Conservation (phyloP, 345 rosid genomes). For the Carallia pectinifolia region DNA sequence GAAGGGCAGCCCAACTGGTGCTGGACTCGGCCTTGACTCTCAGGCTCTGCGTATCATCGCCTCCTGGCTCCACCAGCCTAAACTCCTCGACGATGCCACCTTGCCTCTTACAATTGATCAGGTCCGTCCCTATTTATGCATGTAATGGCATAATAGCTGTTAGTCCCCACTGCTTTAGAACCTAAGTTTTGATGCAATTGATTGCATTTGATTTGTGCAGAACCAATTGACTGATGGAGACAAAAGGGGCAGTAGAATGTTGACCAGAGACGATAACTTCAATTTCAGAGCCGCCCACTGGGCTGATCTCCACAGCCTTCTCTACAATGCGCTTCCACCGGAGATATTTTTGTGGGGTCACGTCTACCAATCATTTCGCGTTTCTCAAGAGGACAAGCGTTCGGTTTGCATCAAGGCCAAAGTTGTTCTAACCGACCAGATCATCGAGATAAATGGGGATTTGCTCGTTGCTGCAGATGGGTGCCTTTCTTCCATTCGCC, state of each 20-base stretch:
- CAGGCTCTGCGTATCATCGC: constrained; percentile 44
- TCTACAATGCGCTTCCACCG: constrained; percentile 44
- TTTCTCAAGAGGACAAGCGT: constrained; percentile 38
- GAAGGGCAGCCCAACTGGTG: constrained; percentile 72
- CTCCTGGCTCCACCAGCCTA: constrained; percentile 55
- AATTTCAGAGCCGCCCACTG: constrained; percentile 78
- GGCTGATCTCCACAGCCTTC: constrained; percentile 67
- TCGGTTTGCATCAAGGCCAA: constrained; percentile 48
- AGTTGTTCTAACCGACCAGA: constrained; percentile 41
- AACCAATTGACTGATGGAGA: constrained; percentile 50
- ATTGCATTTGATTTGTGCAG: constrained; percentile 29
- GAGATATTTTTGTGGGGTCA: constrained; percentile 65
- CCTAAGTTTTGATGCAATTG: background rate
- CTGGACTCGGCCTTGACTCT: constrained; percentile 67
- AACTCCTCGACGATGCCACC: constrained; percentile 44
- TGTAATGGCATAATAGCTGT: background rate
- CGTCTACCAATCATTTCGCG: constrained; percentile 46
- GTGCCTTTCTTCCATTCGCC: constrained; percentile 64
- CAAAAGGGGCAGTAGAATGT: constrained; percentile 29
- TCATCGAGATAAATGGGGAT: constrained; percentile 51
- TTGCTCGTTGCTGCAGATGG: constrained; percentile 87
- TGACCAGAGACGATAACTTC: constrained; percentile 66
- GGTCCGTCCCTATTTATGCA: constrained; percentile 21
- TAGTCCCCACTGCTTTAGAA: background rate
- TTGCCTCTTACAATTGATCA: constrained; percentile 57